phyloP scores from a whole-genome alignment of 352 stramenopile genomes.

The Pythium diclinum region DNA sequence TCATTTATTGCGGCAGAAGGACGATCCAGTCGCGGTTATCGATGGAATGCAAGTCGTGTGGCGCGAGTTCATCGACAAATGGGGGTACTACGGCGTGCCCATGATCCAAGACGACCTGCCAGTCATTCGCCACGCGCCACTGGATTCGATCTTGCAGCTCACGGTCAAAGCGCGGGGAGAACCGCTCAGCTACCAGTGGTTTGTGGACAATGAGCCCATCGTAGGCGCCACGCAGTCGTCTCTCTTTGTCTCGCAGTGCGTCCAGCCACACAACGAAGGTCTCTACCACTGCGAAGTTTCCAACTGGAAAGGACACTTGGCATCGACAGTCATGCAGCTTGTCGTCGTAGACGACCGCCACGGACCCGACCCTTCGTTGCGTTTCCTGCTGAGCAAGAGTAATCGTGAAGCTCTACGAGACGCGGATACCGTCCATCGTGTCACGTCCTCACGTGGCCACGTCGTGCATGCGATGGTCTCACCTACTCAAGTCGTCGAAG shows the following conservation, averaged over 20 bases:
- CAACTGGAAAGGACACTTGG: conserved; percentile 45
- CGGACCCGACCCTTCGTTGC: conserved; percentile 34
- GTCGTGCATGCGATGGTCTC: conserved; percentile 23
- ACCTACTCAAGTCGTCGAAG: conserved; percentile 9
- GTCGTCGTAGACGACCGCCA: conserved; percentile 47
- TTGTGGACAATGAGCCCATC: conserved; percentile 30
- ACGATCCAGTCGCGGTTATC: conserved; percentile 19
- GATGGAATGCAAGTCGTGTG: conserved; percentile 36
- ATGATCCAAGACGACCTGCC: conserved; percentile 49
- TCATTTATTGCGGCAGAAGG: conserved; percentile 15
- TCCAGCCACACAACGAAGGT: conserved; percentile 56
- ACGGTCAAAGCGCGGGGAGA: conserved; percentile 56
- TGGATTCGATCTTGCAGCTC: conserved; percentile 55
- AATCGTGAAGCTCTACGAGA: conserved; percentile 7
- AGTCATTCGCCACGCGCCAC: conserved; percentile 25
- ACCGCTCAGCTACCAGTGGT: conserved; percentile 72
- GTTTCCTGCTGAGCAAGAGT: conserved; percentile 40
- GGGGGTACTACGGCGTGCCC: conserved; percentile 60
- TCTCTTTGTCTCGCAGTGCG: conserved; percentile 49
- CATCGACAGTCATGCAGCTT: conserved; percentile 36
- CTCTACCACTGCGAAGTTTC: conserved; percentile 54
- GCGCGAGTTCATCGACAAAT: conserved; percentile 53
- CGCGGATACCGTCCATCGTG: conserved; percentile 24
- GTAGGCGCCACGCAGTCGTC: conserved; percentile 41
- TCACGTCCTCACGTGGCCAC: conserved; percentile 40